Conservation (phyloP, 1,139 yeast genomes). For the Arxiozyma slooffiae region DNA sequence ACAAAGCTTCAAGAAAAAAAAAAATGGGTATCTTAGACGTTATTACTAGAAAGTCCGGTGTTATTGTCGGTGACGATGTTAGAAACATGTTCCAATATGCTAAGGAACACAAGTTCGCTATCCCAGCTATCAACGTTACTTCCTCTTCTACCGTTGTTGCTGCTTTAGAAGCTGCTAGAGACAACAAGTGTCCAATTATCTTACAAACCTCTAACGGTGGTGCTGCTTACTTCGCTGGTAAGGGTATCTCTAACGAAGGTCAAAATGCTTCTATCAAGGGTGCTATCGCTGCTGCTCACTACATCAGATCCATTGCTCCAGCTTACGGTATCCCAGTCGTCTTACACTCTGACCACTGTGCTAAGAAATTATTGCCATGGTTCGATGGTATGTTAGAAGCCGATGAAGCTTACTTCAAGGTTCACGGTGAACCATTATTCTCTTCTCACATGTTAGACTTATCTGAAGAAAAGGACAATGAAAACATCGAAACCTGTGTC, state of each 20-base stretch:
- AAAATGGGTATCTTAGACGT: conserved; percentile 51
- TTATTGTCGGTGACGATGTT: conserved; percentile 97
- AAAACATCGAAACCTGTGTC: conserved; percentile 88
- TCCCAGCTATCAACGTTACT: conserved; percentile 97
- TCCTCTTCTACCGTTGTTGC: conserved; percentile 96
- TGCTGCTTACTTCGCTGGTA: conserved; percentile 99
- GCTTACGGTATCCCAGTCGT: conserved; percentile 93
- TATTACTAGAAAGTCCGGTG: conserved; percentile 88
- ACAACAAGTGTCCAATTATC: conserved; percentile 88
- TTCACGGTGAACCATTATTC: conserved; percentile 89
- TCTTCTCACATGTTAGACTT: conserved; percentile 98
- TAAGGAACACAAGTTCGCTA: conserved; percentile 87
- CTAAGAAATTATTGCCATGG: conserved; percentile 96
- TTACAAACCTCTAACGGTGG: conserved; percentile 98
- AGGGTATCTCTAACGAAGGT: conserved; percentile 90
- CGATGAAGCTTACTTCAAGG: conserved; percentile 83
- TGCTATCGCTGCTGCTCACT: conserved; percentile 96
- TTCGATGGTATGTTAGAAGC: conserved; percentile 96
- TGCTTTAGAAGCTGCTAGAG: conserved; percentile 98
- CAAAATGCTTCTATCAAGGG: conserved; percentile 94
- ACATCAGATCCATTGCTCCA: conserved; percentile 94
- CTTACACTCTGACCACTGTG: conserved; percentile 98
- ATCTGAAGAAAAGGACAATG: conserved; percentile 93
- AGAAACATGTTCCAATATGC: conserved; percentile 87
- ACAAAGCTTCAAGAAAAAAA: conserved; percentile 1